Evolutionary conservation across 805 yeast genomes (phyloP), one percentile per base, ranked within the genome.

Genomic region (Schwanniomyces yamadae): DNA sequence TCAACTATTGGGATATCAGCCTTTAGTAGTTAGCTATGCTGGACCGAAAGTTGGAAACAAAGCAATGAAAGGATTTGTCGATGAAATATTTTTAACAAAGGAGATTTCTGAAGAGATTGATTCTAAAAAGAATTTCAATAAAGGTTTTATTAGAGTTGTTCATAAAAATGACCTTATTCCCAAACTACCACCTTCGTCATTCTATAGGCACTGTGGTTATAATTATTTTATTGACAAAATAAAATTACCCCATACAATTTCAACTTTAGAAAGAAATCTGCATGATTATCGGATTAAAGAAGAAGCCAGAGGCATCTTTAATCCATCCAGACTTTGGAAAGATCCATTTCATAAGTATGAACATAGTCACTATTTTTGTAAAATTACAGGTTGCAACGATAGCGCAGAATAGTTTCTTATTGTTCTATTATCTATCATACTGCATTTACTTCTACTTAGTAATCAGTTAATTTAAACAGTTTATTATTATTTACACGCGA

Each of bases 21-120:
- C 84, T 0, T 51, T 71, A 25, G 75, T 82, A 1, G 56, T 82
- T 13, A 68, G 84, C 1, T 79, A 62, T 58, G 93, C 82, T 1
- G 72, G 78, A 10, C 87, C 91, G 0, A 76, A 76, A 45, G 62
- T 84, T 23, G 88, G 87, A 4, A 80, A 82, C 52, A 44, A 45
- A 3, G 54, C 56, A 2, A 67, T 80, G 54, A 66, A 72, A 19
- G 49, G 57, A 20, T 80, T 77, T 69, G 70, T 79, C 27, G 80
- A 84, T 54, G 35, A 45, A 0, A 30, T 72, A 5, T 81, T 79
- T 45, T 50, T 66, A 10, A 69, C 77, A 0, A 48, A 48, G 1
- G 44, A 46, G 1, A 61, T 66, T 3, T 42, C 46, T 6, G 21
- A 36, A 10, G 24, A 40, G 13, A 57, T 61, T 10, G 36, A 50